Percentiles rank a stretch among this genome's conserved stretches.
phyloP scores from a whole-genome alignment of 352 stramenopile species.

The Phytophthora pinifolia region DNA sequence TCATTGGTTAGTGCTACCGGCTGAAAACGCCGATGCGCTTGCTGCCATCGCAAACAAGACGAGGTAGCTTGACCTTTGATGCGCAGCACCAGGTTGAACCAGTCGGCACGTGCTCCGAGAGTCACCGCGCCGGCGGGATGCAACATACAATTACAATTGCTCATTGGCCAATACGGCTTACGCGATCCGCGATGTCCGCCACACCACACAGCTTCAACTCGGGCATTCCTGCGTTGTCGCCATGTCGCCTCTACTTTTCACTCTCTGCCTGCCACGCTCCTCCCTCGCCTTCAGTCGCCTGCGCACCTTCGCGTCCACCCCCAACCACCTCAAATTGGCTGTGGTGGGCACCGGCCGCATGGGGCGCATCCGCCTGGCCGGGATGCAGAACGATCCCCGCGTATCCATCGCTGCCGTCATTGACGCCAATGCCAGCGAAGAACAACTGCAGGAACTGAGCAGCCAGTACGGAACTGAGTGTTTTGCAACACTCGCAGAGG shows the following conservation, averaged over 20 bases:
- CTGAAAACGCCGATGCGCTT: too few species aligned
- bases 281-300: not conserved
- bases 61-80: too few species aligned
- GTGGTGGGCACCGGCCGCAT: constrained; percentile 78
- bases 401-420: constrained; percentile 65
- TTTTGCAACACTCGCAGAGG: constrained; percentile 40
- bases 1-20: too few species aligned
- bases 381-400: constrained; percentile 52
- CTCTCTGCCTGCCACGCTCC: constrained; percentile 16
- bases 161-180: too few species aligned
- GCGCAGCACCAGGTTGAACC: too few species aligned
- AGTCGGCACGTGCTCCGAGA: too few species aligned
- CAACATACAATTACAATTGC: too few species aligned
- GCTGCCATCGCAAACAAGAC: too few species aligned
- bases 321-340: constrained; percentile 45
- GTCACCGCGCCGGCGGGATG: too few species aligned
- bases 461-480: constrained; percentile 47
- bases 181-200: constrained; percentile 8
- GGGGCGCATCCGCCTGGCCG: constrained; percentile 66
- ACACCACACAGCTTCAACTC: constrained; percentile 19
- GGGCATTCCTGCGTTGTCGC: constrained; percentile 20
- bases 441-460: constrained; percentile 28
- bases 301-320: constrained; percentile 13
- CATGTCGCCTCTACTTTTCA: constrained; percentile 18
- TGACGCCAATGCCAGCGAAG: constrained; percentile 35